Percentiles rank a stretch among this genome's conserved stretches.
phyloP scores from a whole-genome alignment of 805 yeast genomes.

The Candida suzukii region DNA sequence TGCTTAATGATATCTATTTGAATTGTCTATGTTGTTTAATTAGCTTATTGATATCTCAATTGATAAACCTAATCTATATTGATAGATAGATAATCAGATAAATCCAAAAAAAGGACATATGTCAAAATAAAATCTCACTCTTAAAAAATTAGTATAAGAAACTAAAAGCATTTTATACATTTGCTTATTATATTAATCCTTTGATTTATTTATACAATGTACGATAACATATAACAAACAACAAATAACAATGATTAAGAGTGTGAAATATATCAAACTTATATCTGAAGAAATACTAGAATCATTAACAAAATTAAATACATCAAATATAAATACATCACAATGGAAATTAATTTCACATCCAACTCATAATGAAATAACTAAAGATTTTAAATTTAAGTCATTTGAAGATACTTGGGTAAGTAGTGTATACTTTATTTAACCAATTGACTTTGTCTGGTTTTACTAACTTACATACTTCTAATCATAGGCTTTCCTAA shows the following conservation, averaged over 20 bases:
- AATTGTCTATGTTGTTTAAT: too few relatives aligned
- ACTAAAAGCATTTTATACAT: too few relatives aligned
- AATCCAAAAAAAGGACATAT: too few relatives aligned
- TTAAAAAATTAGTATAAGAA: too few relatives aligned
- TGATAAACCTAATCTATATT: too few relatives aligned
- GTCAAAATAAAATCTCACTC: too few relatives aligned
- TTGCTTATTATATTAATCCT: neutral
- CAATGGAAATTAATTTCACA: neutral
- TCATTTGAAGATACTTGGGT: slow-evolving; percentile 60
- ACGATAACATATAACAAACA: too few relatives aligned
- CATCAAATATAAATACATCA: neutral
- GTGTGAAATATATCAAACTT: neutral
- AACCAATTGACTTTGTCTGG: neutral
- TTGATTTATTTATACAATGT: too few relatives aligned
- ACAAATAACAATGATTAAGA: neutral
- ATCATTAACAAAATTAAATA: neutral
- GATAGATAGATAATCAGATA: too few relatives aligned
- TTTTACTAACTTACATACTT: neutral
- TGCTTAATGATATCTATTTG: too few relatives aligned
- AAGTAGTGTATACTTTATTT: neutral
- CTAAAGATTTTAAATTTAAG: slow-evolving; percentile 34
- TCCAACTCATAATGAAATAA: slow-evolving; percentile 12
- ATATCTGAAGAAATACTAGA: neutral
- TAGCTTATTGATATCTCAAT: too few relatives aligned
- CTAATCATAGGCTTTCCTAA: slow-evolving; percentile 36